phyloP scores from a whole-genome alignment of 2,329 filamentous ascomycete genomes.

The Aciculosporium take region DNA sequence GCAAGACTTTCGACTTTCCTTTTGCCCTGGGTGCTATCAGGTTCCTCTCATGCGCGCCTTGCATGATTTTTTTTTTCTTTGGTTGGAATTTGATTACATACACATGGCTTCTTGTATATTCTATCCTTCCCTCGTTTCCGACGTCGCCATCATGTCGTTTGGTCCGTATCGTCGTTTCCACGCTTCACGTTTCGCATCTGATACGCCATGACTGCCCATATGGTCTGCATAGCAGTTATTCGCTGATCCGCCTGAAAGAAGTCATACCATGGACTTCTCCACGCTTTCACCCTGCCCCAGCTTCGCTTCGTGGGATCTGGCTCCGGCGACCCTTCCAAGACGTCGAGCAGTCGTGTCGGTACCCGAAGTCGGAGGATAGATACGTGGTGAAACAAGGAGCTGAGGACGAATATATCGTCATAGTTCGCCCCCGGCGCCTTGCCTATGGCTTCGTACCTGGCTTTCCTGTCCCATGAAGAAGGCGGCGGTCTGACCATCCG shows the following conservation, averaged over 20 bases:
- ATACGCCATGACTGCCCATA: slow-evolving; percentile 48
- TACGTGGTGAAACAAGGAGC: slow-evolving; percentile 47
- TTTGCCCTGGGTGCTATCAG: no score
- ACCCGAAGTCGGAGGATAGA: slow-evolving; percentile 45
- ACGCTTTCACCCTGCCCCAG: slow-evolving; percentile 40
- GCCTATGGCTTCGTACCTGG: slow-evolving; percentile 43
- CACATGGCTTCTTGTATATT: background rate
- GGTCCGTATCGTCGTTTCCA: background rate
- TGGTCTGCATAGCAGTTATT: slow-evolving; percentile 38
- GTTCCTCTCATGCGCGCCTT: background rate
- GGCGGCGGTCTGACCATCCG: slow-evolving; percentile 45
- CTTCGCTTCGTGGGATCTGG: slow-evolving; percentile 21
- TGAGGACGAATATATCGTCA: slow-evolving; percentile 49
- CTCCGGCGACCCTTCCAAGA: slow-evolving; percentile 32
- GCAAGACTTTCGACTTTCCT: no score
- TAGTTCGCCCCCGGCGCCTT: slow-evolving; percentile 30
- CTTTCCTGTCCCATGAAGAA: slow-evolving; percentile 46
- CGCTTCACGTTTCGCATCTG: slow-evolving; percentile 34
- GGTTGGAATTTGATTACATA: background rate
- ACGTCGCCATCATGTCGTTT: background rate
- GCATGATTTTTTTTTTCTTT: no score
- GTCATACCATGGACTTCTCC: slow-evolving; percentile 48
- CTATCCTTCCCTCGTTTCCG: background rate
- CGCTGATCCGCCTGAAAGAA: slow-evolving; percentile 40
- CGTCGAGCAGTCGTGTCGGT: slow-evolving; percentile 35